Base-by-base conservation (phyloP, 345 rosid species). In the Mallotus nudiflorus region DNA sequence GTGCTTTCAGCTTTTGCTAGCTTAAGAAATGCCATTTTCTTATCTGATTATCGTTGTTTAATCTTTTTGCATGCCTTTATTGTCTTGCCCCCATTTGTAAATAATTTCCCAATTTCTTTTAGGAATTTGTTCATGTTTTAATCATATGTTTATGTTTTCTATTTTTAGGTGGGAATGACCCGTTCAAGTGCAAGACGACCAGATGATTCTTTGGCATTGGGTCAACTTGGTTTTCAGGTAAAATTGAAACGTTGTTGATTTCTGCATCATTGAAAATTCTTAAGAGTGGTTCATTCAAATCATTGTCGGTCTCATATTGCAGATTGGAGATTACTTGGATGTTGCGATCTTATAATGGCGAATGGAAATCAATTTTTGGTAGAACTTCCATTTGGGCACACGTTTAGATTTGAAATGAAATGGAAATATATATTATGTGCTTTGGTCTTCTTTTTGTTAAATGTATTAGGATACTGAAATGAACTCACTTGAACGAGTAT, bases 261-360 rank as follows among this genome's bases (percentile, higher is more conserved):
- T 53, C 25, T 19, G 0, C 22, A 60, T 12, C 56, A 49, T 25
- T 35, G 8, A 40, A 11, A 51, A 5, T 13, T 27, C 20, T 39
- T 8, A 58, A n/a, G 6, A 5, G 12, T n/a, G 16, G 14, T 20
- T 16, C 5, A 33, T 35, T 39, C 49, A 25, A 28, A 6, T 61
- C 52, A 18, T 24, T 39, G 1, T 22, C 8, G n/a, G 48, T 49
- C 28, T 27, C 9, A 12, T 29, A 13, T 27, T 39, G 13, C 27
- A 70, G 74, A 70, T 70, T 62, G 74, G 74, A 60, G 74, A 70
- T 61, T 70, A 61, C 60, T 70, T 70, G 60, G 74, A 70, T 37
- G 74, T 70, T 0, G 74, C 74, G 19, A 70, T 70, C 25, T 25
- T 70, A 2, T 70, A 39, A 61, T 48, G 31, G 57, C 9, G 27